Evolutionary conservation across 371 early-diverging fungal genomes (phyloP), one percentile per base, ranked within the genome.

Genomic region (Mortierella polycephala): DNA sequence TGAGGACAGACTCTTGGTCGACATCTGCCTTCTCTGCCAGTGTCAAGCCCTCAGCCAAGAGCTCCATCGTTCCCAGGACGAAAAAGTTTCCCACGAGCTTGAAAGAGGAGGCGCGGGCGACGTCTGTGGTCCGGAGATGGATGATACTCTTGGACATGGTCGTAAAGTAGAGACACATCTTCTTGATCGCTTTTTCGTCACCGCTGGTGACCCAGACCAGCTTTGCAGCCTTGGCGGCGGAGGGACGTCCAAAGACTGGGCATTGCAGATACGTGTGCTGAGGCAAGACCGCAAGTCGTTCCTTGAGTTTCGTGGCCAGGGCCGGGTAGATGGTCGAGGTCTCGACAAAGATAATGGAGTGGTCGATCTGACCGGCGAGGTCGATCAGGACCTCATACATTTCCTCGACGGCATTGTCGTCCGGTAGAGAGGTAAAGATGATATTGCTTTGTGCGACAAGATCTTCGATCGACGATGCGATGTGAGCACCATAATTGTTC

Each of bases 1-100:
- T 86, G 53, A 87, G 65, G 10, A 89, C 83, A 21, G 86, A 83
- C 7, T 85, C 84, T 67, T 88, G 83, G 0, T 86, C 81, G 13
- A 91, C 60, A 14, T 85, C 86, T 9, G 83, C 56, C n/a, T 87
- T 86, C 55, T 90, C 90, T 1, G 88, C 91, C 13, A 93, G 79
- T 0, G 90, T 88, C 71, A 88, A 69, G 5, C 90, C 91, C 68
- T 94, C 92, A 0, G 90, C 88, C 13, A 92, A 62, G 60, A 88
- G 57, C 68, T 92, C 92, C 11, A 91, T 80, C 4, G 84, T 51
- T 6, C 86, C 66, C 0, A 82, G 83, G 40, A 93, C 75, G 55
- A 91, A 81, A 53, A 85, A 91, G 69, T 93, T 93, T 45, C 92
- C 92, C 12, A 86, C 74, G 4, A 92, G 79, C 71, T 93, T 91